A percentile compares a stretch with the other conserved stretches of the same genome.
These are phyloP conservation scores for Phytophthora brassicae DNA, from an alignment of 352 stramenopile species.

Conservation along the genomic window DNA sequence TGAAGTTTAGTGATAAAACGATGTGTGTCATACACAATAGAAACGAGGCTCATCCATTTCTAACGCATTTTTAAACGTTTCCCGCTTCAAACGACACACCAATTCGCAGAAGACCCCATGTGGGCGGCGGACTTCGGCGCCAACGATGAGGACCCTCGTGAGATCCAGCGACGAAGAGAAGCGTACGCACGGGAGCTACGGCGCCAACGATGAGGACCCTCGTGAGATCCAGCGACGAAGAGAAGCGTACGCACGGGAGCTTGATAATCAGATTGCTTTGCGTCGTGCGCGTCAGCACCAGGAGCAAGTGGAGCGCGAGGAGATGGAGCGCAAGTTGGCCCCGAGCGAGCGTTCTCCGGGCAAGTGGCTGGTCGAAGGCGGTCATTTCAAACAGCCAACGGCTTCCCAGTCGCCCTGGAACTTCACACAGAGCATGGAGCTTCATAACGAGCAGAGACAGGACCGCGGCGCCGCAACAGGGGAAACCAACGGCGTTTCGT, in stretches of 20 bases:
- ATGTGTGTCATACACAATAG: too few relatives aligned
- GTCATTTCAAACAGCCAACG: conserved; percentile 29
- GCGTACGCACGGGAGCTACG: conserved; percentile 60
- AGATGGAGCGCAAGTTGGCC: conserved; percentile 57
- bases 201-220: conserved; percentile 29
- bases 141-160: conserved; percentile 33
- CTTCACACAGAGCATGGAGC: conserved; percentile 15
- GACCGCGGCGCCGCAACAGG: conserved; percentile 33
- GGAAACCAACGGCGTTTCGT: conserved; percentile 26
- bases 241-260: conserved; percentile 64
- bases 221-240: conserved; percentile 51
- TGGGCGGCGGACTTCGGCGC: too few relatives aligned
- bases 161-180: conserved; percentile 55
- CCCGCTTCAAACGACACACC: too few relatives aligned
- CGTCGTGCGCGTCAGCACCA: conserved; percentile 49
- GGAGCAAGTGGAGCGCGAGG: conserved; percentile 53
- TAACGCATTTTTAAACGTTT: too few relatives aligned
- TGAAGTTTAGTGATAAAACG: too few relatives aligned
- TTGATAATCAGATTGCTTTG: conserved; percentile 72
- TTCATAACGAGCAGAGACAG: conserved; percentile 28
- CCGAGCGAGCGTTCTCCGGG: conserved; percentile 55
- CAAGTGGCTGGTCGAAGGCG: conserved; percentile 75
- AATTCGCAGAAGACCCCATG: too few relatives aligned
- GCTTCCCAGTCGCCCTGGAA: conserved; percentile 24
- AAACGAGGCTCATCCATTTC: too few relatives aligned